These are phyloP conservation scores for Capsella bursapastoris DNA, from an alignment of 345 rosid genomes.

Conservation along the genomic window DNA sequence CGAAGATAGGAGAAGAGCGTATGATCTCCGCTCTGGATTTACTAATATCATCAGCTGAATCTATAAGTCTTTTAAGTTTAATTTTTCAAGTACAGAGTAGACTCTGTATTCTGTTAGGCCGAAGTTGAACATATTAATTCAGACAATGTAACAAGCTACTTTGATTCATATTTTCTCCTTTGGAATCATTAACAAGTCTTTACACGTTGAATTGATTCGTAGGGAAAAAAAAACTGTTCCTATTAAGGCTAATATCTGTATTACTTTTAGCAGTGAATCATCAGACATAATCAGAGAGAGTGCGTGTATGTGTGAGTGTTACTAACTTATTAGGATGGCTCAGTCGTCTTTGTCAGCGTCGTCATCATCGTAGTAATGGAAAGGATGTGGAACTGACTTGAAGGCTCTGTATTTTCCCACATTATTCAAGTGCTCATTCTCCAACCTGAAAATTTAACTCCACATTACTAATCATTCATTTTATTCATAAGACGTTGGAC, in stretches of 20 bases:
- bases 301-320: background rate
- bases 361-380: constrained; percentile 44
- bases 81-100: no score
- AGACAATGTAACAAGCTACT: background rate
- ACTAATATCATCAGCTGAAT: background rate
- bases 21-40: constrained; percentile 31
- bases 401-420: constrained; percentile 48
- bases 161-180: background rate
- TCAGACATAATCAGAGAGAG: background rate
- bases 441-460: constrained; percentile 33
- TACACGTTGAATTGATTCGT: constrained; percentile 24
- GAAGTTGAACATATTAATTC: background rate
- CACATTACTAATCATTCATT: constrained; percentile 8
- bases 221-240: background rate
- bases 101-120: background rate
- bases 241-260: background rate
- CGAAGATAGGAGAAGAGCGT: constrained; percentile 17
- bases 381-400: constrained; percentile 50
- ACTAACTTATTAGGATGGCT: background rate
- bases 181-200: background rate
- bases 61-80: background rate
- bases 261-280: background rate
- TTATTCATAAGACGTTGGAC: background rate
- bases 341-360: constrained; percentile 43
- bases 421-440: constrained; percentile 50